Conservation (phyloP, 73 alveolate genomes). For the Stentor coeruleus region DNA sequence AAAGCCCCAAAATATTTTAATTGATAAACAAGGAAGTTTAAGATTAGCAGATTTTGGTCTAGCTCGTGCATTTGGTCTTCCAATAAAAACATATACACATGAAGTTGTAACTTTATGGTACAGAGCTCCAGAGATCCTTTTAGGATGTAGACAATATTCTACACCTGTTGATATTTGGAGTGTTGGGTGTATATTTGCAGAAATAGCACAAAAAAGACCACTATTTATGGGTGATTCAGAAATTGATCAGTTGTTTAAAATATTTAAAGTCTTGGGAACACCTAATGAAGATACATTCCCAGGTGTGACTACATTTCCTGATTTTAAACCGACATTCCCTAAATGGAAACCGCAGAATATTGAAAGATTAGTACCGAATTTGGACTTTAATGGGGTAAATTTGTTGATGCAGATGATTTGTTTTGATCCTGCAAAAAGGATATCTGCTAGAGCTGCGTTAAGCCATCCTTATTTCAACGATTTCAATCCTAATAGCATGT, state of each 20-base stretch:
- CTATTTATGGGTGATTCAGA: slow-evolving; percentile 94
- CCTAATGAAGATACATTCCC: slow-evolving; percentile 76
- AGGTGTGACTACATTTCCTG: slow-evolving; percentile 60
- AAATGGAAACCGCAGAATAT: slow-evolving; percentile 63
- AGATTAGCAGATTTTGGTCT: slow-evolving; percentile 92
- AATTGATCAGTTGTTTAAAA: slow-evolving; percentile 77
- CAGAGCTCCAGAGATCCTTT: slow-evolving; percentile 92
- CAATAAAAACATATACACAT: slow-evolving; percentile 83
- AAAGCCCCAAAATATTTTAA: slow-evolving; percentile 80
- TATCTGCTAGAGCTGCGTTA: slow-evolving; percentile 83
- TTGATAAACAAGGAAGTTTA: slow-evolving; percentile 65
- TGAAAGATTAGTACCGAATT: slow-evolving; percentile 46
- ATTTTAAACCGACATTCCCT: slow-evolving; percentile 76
- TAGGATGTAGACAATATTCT: slow-evolving; percentile 71
- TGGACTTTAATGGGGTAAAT: slow-evolving; percentile 83
- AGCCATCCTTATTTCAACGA: slow-evolving; percentile 93
- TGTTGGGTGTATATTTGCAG: slow-evolving; percentile 97
- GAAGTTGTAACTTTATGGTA: slow-evolving; percentile 95
- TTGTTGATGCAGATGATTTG: slow-evolving; percentile 73
- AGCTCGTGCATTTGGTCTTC: slow-evolving; percentile 94
- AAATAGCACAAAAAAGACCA: slow-evolving; percentile 85
- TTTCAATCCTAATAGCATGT: neutral
- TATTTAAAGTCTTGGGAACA: slow-evolving; percentile 84
- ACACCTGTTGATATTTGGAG: slow-evolving; percentile 97
- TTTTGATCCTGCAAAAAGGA: slow-evolving; percentile 90